Conservation (phyloP, 257 asterid species). For the Ballota nigra region DNA sequence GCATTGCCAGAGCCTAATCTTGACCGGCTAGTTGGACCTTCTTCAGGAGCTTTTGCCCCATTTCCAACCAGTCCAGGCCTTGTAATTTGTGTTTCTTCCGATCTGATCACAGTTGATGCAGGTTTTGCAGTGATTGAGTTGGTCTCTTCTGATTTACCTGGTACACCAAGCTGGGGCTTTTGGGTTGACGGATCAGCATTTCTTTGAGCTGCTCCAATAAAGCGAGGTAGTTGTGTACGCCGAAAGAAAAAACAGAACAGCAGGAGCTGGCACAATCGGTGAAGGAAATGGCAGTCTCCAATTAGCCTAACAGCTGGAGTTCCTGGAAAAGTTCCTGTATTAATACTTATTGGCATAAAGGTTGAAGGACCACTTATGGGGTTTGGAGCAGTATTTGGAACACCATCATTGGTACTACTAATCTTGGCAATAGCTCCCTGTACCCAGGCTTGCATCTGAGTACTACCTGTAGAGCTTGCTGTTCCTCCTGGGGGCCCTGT, state of each 20-base stretch:
- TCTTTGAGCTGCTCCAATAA: constrained; percentile 68
- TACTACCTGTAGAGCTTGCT: constrained; percentile 84
- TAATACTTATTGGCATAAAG: constrained; percentile 92
- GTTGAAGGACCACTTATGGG: constrained; percentile 85
- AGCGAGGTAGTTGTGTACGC: constrained; percentile 79
- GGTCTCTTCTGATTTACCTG: constrained; percentile 72
- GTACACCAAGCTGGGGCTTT: constrained; percentile 61
- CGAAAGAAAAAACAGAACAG: constrained; percentile 95
- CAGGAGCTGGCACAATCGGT: constrained; percentile 91
- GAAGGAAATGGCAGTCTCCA: constrained; percentile 98
- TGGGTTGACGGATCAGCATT: constrained; percentile 68
- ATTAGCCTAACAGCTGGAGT: constrained; percentile 99
- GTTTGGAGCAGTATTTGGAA: constrained; percentile 79
- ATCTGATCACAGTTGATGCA: constrained; percentile 38
- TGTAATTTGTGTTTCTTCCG: constrained; percentile 65
- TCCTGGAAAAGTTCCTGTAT: constrained; percentile 99
- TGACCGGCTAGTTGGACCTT: constrained; percentile 80
- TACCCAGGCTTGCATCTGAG: constrained; percentile 97
- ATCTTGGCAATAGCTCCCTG: constrained; percentile 99
- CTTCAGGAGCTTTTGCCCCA: constrained; percentile 80
- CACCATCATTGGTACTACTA: constrained; percentile 78
- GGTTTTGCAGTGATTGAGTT: constrained; percentile 59
- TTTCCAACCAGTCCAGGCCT: constrained; percentile 58
- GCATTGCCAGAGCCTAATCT: constrained; percentile 99
- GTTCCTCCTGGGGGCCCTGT: constrained; percentile 76